phyloP scores from a whole-genome alignment of 1,139 yeast species.

The Debaryomyces robertsiae region DNA sequence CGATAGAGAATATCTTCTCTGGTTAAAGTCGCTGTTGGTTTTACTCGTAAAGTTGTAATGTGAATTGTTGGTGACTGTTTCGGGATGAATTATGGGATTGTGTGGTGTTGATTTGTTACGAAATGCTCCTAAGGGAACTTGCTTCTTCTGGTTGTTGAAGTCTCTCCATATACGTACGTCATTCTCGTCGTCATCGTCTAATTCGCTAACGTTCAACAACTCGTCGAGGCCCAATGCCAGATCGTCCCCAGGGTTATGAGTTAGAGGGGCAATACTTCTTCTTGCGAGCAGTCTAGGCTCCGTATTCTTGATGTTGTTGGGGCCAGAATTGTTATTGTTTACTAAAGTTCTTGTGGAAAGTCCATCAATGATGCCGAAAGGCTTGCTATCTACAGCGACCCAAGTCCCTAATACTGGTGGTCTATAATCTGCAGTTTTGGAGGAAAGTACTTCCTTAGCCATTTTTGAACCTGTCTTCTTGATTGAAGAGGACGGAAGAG shows the following conservation, averaged over 20 bases:
- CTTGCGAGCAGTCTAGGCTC: slow-evolving; percentile 25
- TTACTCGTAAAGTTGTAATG: slow-evolving; percentile 26
- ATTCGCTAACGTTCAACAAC: slow-evolving; percentile 80
- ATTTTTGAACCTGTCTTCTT: slow-evolving; percentile 67
- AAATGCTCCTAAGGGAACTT: slow-evolving; percentile 86
- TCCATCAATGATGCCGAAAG: slow-evolving; percentile 94
- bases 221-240: slow-evolving; percentile 80
- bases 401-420: slow-evolving; percentile 95
- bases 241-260: slow-evolving; percentile 45
- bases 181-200: slow-evolving; percentile 75
- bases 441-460: slow-evolving; percentile 86
- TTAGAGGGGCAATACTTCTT: slow-evolving; percentile 21
- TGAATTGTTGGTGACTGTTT: slow-evolving; percentile 23
- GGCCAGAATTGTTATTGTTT: slow-evolving; percentile 6
- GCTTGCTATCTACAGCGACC: slow-evolving; percentile 77
- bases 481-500: slow-evolving; percentile 60
- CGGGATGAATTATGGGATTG: slow-evolving; percentile 26
- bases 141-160: slow-evolving; percentile 50
- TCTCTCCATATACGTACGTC: slow-evolving; percentile 56
- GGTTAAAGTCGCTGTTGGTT: slow-evolving; percentile 24
- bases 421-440: slow-evolving; percentile 78
- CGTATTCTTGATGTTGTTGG: slow-evolving; percentile 11
- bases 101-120: slow-evolving; percentile 69
- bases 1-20: slow-evolving; percentile 22
- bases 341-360: slow-evolving; percentile 76